These are phyloP conservation scores for Aspergillus tamarii DNA, from an alignment of 2,329 filamentous ascomycete genomes.

Conservation along the genomic window DNA sequence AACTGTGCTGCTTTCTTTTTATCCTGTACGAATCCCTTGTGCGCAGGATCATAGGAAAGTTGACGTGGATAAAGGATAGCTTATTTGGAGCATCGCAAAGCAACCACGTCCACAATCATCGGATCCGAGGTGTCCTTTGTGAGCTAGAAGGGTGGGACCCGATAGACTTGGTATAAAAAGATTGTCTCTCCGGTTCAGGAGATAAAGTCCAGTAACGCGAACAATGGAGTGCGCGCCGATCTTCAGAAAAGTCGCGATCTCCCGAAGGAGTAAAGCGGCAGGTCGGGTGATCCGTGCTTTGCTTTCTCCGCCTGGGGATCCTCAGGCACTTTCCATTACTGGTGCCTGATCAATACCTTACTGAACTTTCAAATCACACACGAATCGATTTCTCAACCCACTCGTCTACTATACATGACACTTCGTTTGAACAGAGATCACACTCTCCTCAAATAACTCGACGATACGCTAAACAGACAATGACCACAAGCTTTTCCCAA, in stretches of 20 bases:
- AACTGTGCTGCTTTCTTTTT: constrained; percentile 11
- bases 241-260: constrained; percentile 42
- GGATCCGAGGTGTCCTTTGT: constrained; percentile 1
- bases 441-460: not conserved
- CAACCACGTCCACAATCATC: constrained; percentile 17
- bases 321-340: not conserved
- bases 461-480: constrained; percentile 3
- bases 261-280: constrained; percentile 30
- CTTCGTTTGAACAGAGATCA: constrained; percentile 7
- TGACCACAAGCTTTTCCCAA: not conserved
- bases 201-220: constrained; percentile 19
- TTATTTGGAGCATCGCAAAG: constrained; percentile 35
- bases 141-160: not conserved
- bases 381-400: constrained; percentile 4
- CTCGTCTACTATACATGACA: constrained; percentile 24
- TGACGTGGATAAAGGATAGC: constrained; percentile 25
- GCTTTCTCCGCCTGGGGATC: constrained; percentile 14
- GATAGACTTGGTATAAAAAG: not conserved
- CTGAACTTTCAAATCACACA: not conserved
- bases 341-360: not conserved
- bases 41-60: constrained; percentile 19
- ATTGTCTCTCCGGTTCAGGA: constrained; percentile 6
- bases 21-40: constrained; percentile 2
- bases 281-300: constrained; percentile 38
- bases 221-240: constrained; percentile 30